Evolutionary conservation across 768 basidiomycete genomes (phyloP).

Genomic region (Pisolithus microcarpus): DNA sequence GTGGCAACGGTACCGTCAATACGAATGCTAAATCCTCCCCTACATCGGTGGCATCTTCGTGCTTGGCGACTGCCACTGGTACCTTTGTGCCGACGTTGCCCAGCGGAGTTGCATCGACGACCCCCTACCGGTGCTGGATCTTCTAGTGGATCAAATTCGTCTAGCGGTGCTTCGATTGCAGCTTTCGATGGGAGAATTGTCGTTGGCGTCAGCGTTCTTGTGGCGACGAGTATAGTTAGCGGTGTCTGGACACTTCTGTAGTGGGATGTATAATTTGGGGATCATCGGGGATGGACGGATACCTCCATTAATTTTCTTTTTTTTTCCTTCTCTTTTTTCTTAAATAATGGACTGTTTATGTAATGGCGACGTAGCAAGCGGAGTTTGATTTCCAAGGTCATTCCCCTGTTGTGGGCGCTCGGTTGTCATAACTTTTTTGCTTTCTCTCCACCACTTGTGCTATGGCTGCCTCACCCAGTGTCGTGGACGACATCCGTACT

Average conservation of each 20-base stretch:
- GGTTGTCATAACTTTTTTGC: neutral
- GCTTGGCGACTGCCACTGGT: constrained; percentile 54
- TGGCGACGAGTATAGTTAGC: constrained; percentile 32
- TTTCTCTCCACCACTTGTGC: neutral
- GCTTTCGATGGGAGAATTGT: constrained; percentile 29
- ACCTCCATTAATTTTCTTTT: neutral
- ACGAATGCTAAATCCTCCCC: constrained; percentile 45
- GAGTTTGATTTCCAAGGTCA: constrained; percentile 11
- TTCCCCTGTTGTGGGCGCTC: neutral
- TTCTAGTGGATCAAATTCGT: constrained; percentile 12
- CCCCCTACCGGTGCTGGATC: constrained; percentile 16
- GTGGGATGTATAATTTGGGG: neutral
- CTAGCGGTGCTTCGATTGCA: constrained; percentile 17
- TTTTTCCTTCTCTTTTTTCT: neutral
- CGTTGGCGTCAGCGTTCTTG: constrained; percentile 30
- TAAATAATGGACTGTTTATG: neutral
- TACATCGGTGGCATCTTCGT: constrained; percentile 54
- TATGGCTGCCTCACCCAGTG: constrained; percentile 10
- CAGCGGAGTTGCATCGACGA: constrained; percentile 20
- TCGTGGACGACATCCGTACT: constrained; percentile 4
- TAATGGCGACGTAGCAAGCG: constrained; percentile 8
- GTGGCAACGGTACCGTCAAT: constrained; percentile 79
- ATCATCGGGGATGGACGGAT: constrained; percentile 10
- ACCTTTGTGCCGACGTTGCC: constrained; percentile 56
- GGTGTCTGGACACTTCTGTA: constrained; percentile 37